Conservation (phyloP, 1,284 basidiomycete genomes). For the Ganoderma resinaceum region DNA sequence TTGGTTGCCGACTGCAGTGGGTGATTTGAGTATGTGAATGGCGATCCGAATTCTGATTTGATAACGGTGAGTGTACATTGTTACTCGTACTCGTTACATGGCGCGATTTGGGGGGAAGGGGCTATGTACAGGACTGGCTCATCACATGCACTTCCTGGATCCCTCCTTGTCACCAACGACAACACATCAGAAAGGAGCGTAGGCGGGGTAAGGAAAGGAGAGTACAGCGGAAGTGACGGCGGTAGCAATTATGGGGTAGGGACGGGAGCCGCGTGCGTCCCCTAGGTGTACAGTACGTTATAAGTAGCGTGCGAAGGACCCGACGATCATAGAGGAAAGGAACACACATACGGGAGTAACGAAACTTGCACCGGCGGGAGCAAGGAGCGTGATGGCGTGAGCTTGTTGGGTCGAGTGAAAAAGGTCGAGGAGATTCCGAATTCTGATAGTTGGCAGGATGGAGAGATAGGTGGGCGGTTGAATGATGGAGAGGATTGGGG, state of each 20-base stretch:
- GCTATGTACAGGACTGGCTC: neutral
- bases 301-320: constrained; percentile 1
- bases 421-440: neutral
- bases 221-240: neutral
- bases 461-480: neutral
- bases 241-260: neutral
- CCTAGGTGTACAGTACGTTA: neutral
- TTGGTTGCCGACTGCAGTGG: no score
- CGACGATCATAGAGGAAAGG: neutral
- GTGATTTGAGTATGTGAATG: neutral
- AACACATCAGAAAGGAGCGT: neutral
- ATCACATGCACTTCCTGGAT: neutral
- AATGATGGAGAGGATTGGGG: neutral
- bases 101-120: neutral
- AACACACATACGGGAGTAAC: neutral
- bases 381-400: constrained; percentile 7
- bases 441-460: neutral
- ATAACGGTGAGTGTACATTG: neutral
- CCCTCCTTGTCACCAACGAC: neutral
- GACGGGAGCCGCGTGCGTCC: constrained; percentile 2
- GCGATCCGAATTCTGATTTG: neutral
- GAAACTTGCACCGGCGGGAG: neutral
- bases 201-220: neutral
- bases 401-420: neutral
- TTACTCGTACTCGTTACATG: neutral